A percentile compares a stretch with the other conserved stretches of the same genome.
Evolutionary conservation across 805 yeast species (phyloP).

Genomic region (Wickerhamomyces sydowiorum): DNA sequence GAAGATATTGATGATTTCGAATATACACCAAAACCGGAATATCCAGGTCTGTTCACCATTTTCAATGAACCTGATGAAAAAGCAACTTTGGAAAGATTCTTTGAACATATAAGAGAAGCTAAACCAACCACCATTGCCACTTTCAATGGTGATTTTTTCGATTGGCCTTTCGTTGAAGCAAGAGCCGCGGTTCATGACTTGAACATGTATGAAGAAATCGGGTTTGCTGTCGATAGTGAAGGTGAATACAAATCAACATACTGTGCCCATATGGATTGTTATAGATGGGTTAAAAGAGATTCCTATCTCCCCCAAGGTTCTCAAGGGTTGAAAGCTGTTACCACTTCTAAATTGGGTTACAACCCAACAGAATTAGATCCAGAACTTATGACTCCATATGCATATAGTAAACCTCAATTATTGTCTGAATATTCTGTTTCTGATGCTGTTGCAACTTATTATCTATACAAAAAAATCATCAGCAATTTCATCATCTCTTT

Average conservation of each 20-base stretch:
- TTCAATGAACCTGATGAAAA: conserved; percentile 88
- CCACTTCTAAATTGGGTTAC: conserved; percentile 91
- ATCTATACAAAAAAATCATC: conserved; percentile 91
- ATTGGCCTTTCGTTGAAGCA: conserved; percentile 97
- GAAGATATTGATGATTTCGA: conserved; percentile 96
- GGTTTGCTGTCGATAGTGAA: conserved; percentile 83
- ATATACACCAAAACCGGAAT: conserved; percentile 96
- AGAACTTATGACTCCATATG: conserved; percentile 97
- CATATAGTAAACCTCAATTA: conserved; percentile 86
- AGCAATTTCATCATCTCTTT: conserved; percentile 95
- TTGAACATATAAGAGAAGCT: conserved; percentile 83
- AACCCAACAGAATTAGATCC: conserved; percentile 97
- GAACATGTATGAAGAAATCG: conserved; percentile 88
- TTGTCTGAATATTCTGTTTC: conserved; percentile 97
- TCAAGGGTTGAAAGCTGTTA: conserved; percentile 96
- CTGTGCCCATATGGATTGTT: conserved; percentile 97
- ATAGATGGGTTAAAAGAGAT: conserved; percentile 96
- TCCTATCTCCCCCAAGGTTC: conserved; percentile 97
- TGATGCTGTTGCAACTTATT: conserved; percentile 98
- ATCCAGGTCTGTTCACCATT: conserved; percentile 82
- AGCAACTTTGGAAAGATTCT: conserved; percentile 67
- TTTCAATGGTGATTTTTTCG: conserved; percentile 97
- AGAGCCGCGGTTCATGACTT: conserved; percentile 80
- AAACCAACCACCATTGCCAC: conserved; percentile 97
- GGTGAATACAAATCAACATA: conserved; percentile 90